Percentiles rank a stretch among this genome's conserved stretches.
Conservation (phyloP, 2,329 filamentous ascomycete species). For the Colletotrichum nymphaeae region DNA sequence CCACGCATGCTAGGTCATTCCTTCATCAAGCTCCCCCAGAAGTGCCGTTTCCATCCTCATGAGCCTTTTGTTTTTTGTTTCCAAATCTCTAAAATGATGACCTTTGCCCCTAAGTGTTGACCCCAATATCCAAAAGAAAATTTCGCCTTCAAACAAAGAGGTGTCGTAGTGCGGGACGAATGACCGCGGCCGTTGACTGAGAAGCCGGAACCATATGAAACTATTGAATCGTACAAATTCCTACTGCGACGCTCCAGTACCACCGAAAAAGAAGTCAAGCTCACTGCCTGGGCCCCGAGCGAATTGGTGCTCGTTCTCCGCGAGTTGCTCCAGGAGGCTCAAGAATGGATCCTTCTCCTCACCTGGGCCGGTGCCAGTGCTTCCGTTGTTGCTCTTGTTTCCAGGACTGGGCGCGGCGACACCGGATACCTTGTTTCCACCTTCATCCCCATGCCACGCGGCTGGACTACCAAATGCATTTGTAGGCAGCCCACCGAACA, state of each 20-base stretch:
- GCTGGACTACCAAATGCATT: slow-evolving; percentile 65
- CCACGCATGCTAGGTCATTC: slow-evolving; percentile 28
- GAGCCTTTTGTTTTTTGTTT: not conserved
- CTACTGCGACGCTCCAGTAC: slow-evolving; percentile 37
- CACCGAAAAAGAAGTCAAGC: slow-evolving; percentile 78
- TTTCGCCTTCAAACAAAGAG: slow-evolving; percentile 6
- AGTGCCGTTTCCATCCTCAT: slow-evolving; percentile 19
- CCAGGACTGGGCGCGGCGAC: slow-evolving; percentile 52
- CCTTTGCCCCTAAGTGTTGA: not conserved
- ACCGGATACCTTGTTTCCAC: slow-evolving; percentile 33
- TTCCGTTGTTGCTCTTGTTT: slow-evolving; percentile 58
- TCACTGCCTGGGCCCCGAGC: slow-evolving; percentile 76
- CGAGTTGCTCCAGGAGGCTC: slow-evolving; percentile 82
- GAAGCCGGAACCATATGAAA: not conserved
- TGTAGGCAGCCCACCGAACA: slow-evolving; percentile 68
- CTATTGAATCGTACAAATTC: slow-evolving; percentile 5
- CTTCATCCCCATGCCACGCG: slow-evolving; percentile 60
- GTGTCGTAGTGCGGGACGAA: slow-evolving; percentile 14
- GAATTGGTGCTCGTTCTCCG: slow-evolving; percentile 77
- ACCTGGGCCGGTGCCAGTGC: slow-evolving; percentile 58
- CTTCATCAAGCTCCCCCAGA: slow-evolving; percentile 19
- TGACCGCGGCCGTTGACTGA: not conserved
- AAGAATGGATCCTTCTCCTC: slow-evolving; percentile 86
- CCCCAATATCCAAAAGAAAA: slow-evolving; percentile 9
- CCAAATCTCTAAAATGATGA: slow-evolving; percentile 15